These are phyloP conservation scores for Schizopora paradoxa DNA, from an alignment of 1,284 basidiomycete species.

Conservation along the genomic window DNA sequence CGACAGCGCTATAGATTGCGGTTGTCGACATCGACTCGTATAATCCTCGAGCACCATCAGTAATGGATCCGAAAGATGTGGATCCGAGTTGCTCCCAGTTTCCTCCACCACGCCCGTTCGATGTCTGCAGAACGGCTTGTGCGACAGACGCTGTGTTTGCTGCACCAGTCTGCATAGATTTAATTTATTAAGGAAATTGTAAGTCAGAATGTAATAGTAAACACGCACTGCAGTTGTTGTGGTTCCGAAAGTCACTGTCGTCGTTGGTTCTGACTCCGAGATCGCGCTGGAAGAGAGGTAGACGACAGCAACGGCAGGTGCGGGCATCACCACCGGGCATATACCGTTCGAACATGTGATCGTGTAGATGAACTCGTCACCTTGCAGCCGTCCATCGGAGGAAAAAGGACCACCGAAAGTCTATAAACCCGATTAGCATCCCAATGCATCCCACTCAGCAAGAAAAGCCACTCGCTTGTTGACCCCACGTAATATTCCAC, in stretches of 20 bases:
- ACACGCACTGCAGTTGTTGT: slow-evolving; percentile 13
- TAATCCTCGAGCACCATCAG: too few relatives aligned
- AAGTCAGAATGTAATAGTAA: background rate
- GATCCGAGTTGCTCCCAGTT: slow-evolving; percentile 15
- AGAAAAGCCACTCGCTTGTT: slow-evolving; percentile 35
- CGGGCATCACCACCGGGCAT: slow-evolving; percentile 35
- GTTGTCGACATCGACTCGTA: too few relatives aligned
- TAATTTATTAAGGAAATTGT: background rate
- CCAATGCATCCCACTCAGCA: background rate
- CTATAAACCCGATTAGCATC: slow-evolving; percentile 31
- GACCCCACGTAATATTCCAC: slow-evolving; percentile 69
- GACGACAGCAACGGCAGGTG: slow-evolving; percentile 39
- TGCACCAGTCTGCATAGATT: slow-evolving; percentile 5
- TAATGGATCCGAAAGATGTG: slow-evolving; percentile 20
- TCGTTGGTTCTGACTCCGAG: slow-evolving; percentile 23
- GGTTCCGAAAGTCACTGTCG: slow-evolving; percentile 24
- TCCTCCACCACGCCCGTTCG: slow-evolving; percentile 20
- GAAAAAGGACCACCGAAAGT: slow-evolving; percentile 61
- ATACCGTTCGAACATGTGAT: slow-evolving; percentile 31
- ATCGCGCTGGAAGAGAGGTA: slow-evolving; percentile 34
- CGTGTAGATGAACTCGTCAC: slow-evolving; percentile 28
- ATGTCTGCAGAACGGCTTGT: slow-evolving; percentile 18
- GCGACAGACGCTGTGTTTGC: slow-evolving; percentile 20
- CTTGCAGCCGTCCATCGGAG: slow-evolving; percentile 44
- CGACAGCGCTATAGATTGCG: too few relatives aligned